Base-by-base conservation (phyloP, 208 protist genomes). In the Leishmania gerbilli region DNA sequence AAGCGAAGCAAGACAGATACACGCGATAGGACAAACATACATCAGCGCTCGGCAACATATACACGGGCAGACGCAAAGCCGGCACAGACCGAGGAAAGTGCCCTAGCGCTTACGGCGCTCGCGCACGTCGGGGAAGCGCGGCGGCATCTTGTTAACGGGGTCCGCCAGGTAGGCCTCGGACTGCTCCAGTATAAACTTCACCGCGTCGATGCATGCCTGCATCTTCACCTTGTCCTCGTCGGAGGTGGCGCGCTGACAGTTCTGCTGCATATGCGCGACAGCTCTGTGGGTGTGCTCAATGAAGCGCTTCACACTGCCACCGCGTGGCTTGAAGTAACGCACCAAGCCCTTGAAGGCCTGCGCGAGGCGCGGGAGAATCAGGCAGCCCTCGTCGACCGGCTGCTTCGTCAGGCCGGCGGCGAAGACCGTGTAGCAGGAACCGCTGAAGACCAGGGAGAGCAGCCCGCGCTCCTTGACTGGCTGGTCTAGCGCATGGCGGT, bases 341-440 rank as follows among this genome's bases (percentile, higher is more conserved):
- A 77, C 74, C n/a, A 64, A 58, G 42, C 62, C 76, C 60, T 79
- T 74, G 34, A 90, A 60, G 21, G 84, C 51, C 65, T 79, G 68
- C n/a, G 71, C 76, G 17, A 89, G 60, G 76, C 80, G 79, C 31
- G 78, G 51, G 37, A 90, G 62, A 37, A 69, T 68, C 31, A 89
- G 77, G 77, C 84, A 88, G 76, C 80, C 65, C 34, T 90, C 85
- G 62, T 89, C 89, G 21, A 85, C 71, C 21, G 87, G 87, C n/a
- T 77, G 7, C 65, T 53, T 74, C 42, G 84, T 79, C 45, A 90
- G 67, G 58, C 87, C 87, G 1, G 65, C 79, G 17, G 76, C 69
- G 74, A 79, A 86, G 53, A 87, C 74, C 19, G 87, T 90, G 80
- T 82, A 58, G 80, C 87, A 90, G 1, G 84, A 71, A 27, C 87